These are phyloP conservation scores for Neopestalotiopsis sp. DNA, from an alignment of 2,329 filamentous ascomycete genomes.

Conservation along the genomic window DNA sequence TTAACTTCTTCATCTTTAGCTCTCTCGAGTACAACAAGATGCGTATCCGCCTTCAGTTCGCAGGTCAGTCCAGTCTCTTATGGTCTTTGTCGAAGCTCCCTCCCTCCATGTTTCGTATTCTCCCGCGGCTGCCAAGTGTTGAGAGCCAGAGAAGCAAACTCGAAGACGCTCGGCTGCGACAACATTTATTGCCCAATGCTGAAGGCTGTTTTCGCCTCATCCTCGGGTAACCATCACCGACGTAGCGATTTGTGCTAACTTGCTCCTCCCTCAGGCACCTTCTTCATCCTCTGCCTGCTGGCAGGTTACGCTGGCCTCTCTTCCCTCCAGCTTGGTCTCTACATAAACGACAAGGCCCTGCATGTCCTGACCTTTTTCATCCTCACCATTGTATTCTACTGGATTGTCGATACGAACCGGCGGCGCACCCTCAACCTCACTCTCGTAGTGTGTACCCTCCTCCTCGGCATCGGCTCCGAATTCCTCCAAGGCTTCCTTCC, in stretches of 20 bases:
- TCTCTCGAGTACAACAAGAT: slow-evolving; percentile 49
- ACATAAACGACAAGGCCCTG: slow-evolving; percentile 87
- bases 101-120: slow-evolving; percentile 9
- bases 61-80: slow-evolving; percentile 67
- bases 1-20: background rate
- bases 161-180: background rate
- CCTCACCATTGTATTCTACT: slow-evolving; percentile 90
- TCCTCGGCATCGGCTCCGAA: slow-evolving; percentile 75
- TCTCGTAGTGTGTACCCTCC: slow-evolving; percentile 76
- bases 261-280: slow-evolving; percentile 59
- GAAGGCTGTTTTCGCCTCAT: background rate
- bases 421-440: slow-evolving; percentile 86
- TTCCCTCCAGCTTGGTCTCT: slow-evolving; percentile 56
- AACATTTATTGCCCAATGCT: background rate
- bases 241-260: background rate
- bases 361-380: slow-evolving; percentile 90
- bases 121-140: background rate
- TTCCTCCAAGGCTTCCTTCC: slow-evolving; percentile 77
- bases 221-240: background rate
- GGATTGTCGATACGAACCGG: slow-evolving; percentile 91
- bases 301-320: slow-evolving; percentile 84
- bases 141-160: background rate
- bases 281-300: slow-evolving; percentile 72
- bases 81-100: slow-evolving; percentile 10
- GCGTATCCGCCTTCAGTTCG: slow-evolving; percentile 88